Evolutionary conservation across 805 yeast species (phyloP).

Genomic region (Pichia cabralensis): DNA sequence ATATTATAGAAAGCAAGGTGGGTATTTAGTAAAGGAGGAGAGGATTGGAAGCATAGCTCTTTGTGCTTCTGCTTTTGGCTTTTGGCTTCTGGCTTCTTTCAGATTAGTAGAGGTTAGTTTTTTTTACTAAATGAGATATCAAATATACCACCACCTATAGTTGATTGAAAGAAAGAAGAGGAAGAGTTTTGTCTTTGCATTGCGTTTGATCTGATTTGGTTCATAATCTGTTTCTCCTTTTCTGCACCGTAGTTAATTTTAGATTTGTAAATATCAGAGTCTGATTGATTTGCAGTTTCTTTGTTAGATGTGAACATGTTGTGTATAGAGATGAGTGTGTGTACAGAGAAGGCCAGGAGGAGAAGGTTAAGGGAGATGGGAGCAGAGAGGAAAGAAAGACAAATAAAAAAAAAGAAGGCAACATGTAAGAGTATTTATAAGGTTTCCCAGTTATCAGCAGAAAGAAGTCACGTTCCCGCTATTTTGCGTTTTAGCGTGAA

Average conservation of each 20-base stretch:
- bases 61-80: too few species aligned
- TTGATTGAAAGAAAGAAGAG: conserved; percentile 22
- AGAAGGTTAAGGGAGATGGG: neutral
- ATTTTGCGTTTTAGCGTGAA: too few species aligned
- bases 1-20: too few species aligned
- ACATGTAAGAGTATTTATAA: too few species aligned
- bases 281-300: conserved; percentile 24
- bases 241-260: conserved; percentile 29
- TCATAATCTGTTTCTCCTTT: conserved; percentile 31
- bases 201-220: conserved; percentile 25
- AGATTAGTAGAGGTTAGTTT: conserved; percentile 6
- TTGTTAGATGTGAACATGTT: conserved; percentile 22
- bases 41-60: too few species aligned
- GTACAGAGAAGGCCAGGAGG: neutral
- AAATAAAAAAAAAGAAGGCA: neutral
- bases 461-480: too few species aligned
- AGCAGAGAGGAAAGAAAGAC: neutral
- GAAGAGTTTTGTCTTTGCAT: conserved; percentile 18
- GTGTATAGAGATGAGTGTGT: neutral
- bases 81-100: too few species aligned
- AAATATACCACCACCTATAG: conserved; percentile 24
- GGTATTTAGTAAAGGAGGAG: too few species aligned
- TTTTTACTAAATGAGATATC: conserved; percentile 23
- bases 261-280: conserved; percentile 24
- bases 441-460: too few species aligned